Evolutionary conservation across 2,329 filamentous ascomycete species (phyloP), one percentile per base, ranked within the genome.

Genomic region (Orbilia oligospora): DNA sequence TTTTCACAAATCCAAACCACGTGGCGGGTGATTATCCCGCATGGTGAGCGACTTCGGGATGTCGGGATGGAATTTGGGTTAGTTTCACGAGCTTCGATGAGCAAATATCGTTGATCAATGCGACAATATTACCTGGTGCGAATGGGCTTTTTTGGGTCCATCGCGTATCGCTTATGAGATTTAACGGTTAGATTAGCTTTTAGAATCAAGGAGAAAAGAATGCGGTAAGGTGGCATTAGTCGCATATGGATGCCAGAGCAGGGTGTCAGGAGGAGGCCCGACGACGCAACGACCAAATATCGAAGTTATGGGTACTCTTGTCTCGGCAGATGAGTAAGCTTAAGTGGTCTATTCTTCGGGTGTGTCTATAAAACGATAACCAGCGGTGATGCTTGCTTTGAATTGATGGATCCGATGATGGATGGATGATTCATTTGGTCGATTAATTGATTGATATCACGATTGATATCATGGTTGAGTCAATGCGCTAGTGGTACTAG

Each of bases 151-250:
- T 41, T 41, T 1, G 33, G 14, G 18, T 36, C 38, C 20, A 20
- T 44, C 36, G 36, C 12, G 4, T 44, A 20, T 61, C 36, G 56
- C 56, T 27, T 61, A 27, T 24, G 12, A 20, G 1, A n/a, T 27
- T 18, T 44, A n/a, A 27, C 18, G 56, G 56, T 5, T 61, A 44
- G 20, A 20, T 16, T 44, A 27, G 36, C 56, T 46, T 18, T 46
- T 20, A 46, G 20, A 20, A 46, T 12, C 33, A 14, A 44, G 24
- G n/a, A 44, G 20, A 44, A 33, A 36, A 10, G 9, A 14, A 27
- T 61, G 10, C 5, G n/a, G 24, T 55, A 22, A 64, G 58, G 58
- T 65, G 41, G 61, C 61, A 48, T 65, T 27, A 65, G 16, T 65
- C 61, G 61, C 44, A 65, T 65, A 5, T 5, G 24, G 12, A 48